Evolutionary conservation across 2,329 filamentous ascomycete genomes (phyloP), one percentile per base, ranked within the genome.

Genomic region (Xylariaceae sp.): DNA sequence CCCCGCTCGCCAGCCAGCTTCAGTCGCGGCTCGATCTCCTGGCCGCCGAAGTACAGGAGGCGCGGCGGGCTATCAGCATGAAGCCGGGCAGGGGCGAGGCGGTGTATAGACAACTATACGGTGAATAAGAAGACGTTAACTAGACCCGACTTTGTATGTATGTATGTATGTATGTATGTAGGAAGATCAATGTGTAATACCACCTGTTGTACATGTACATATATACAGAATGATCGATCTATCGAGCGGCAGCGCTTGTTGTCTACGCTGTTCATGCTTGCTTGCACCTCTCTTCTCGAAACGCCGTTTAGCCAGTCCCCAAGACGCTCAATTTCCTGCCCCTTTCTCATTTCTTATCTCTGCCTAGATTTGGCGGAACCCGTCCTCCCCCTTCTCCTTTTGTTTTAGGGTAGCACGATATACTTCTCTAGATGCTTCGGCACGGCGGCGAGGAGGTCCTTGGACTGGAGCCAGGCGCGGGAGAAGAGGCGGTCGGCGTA

Each of bases 401-500:
- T 45, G 40, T 14, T 16, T 45, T 77, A 96, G 63, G 90, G 89
- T 74, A 98, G 77, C 60, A 98, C 93, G 74, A 97, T 96, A 75
- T 99, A 98, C 81, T 92, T 96, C 73, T 90, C 85, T 71, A 98
- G 75, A 71, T 90, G 87, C 77, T 90, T 83, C 6, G 95, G 95
- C 71, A 99, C 88, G 43, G 92, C 88, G 23, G 79, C 84, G 44
- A 95, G 74, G 62, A 99, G 78, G 55, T 89, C 89, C 86, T 98
- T 99, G 69, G 87, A 85, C 73, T 87, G 81, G 65, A 99, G 77
- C 95, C 95, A 99, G 74, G 89, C 93, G 73, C 85, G 86, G 44
- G 91, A 96, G 77, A 99, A 99, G 60, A 99, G 74, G 37, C 95
- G 82, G 63, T 99, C 95, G 4, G 95, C 95, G 73, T 99, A 99